These are phyloP conservation scores for Exserohilum turcica DNA, from an alignment of 2,329 filamentous ascomycete genomes.

Conservation along the genomic window DNA sequence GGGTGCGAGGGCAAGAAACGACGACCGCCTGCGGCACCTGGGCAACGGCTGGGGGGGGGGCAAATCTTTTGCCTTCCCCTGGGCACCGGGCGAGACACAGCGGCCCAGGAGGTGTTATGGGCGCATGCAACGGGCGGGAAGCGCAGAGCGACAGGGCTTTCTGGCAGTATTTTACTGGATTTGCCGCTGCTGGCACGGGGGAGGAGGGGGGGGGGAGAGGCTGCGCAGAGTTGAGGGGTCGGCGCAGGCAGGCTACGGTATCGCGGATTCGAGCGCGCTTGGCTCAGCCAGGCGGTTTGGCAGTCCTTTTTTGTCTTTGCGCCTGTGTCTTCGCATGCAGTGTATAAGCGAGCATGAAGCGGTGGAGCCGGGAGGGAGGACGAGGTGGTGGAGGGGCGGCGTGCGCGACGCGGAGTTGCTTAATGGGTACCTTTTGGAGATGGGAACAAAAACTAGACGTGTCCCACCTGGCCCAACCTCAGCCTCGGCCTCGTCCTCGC, in stretches of 20 bases:
- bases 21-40: neutral
- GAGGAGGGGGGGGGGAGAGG: no score
- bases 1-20: constrained; percentile 3
- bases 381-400: constrained; percentile 7
- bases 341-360: constrained; percentile 1
- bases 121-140: constrained; percentile 15
- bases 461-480: constrained; percentile 7
- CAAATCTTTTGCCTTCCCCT: constrained; percentile 18
- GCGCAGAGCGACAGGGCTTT: constrained; percentile 13
- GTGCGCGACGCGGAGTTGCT: constrained; percentile 9
- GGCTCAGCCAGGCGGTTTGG: constrained; percentile 1
- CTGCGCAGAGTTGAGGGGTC: constrained; percentile 14
- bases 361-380: neutral
- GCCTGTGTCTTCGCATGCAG: neutral
- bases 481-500: constrained; percentile 9
- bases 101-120: constrained; percentile 16
- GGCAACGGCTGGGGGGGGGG: constrained; percentile 10
- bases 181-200: constrained; percentile 24
- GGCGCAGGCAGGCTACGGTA: constrained; percentile 13
- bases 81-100: constrained; percentile 5
- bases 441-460: constrained; percentile 14
- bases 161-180: constrained; percentile 1
- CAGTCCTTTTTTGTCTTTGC: neutral
- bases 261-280: constrained; percentile 5
- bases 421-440: constrained; percentile 13